These are phyloP conservation scores for Neofusicoccum sp. DNA, from an alignment of 2,329 filamentous ascomycete species.

Conservation along the genomic window DNA sequence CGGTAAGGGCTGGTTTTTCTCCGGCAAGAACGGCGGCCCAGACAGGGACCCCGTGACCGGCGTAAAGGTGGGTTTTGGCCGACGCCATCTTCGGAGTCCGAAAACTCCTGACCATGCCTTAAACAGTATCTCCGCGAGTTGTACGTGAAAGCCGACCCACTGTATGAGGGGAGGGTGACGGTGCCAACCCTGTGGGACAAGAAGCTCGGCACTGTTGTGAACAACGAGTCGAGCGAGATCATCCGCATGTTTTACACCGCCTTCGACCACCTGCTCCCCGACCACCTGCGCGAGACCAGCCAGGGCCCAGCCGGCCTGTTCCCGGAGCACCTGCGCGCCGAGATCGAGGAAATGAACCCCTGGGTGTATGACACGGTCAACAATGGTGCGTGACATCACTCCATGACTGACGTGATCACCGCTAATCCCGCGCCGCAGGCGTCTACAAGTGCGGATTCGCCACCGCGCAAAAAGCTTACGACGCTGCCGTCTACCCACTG, in stretches of 20 bases:
- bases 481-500: constrained; percentile 68
- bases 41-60: constrained; percentile 34
- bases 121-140: constrained; percentile 57
- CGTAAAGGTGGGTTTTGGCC: constrained; percentile 20
- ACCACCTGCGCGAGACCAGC: constrained; percentile 60
- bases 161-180: constrained; percentile 63
- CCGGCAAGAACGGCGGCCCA: constrained; percentile 30
- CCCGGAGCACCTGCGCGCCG: constrained; percentile 60
- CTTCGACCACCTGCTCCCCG: constrained; percentile 32
- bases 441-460: constrained; percentile 73
- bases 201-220: constrained; percentile 49
- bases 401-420: too few species aligned
- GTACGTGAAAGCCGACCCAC: constrained; percentile 69
- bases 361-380: constrained; percentile 74
- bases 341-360: constrained; percentile 75
- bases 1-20: constrained; percentile 38
- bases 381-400: constrained; percentile 37
- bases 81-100: constrained; percentile 15
- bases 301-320: constrained; percentile 64
- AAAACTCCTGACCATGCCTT: neutral
- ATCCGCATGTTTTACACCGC: constrained; percentile 37
- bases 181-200: constrained; percentile 78
- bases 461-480: constrained; percentile 80
- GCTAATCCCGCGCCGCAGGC: constrained; percentile 23
- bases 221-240: constrained; percentile 38